Evolutionary conservation across 2,329 filamentous ascomycete species (phyloP), one percentile per base, ranked within the genome.

Genomic region (Sclerotinia nivalis): DNA sequence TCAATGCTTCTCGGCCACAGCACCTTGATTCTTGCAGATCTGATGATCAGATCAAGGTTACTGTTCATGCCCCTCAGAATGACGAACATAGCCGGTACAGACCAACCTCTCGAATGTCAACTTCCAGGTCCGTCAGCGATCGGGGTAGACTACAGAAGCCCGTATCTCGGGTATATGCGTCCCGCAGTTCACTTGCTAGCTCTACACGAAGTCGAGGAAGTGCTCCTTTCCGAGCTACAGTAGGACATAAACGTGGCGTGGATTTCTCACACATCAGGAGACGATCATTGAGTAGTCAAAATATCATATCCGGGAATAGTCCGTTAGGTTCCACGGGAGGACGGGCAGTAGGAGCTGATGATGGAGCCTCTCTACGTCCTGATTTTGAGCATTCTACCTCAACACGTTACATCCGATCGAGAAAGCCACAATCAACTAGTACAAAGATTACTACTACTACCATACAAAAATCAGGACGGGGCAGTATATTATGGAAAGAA

Each of bases 171-270:
- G 65, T 78, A 1, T 81, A 81, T 73, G 79, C 80, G 4, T 85
- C 84, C 0, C 82, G 80, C 72, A 81, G 83, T 43, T 85, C 83
- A 25, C 75, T 85, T 76, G 81, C 83, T 73, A 82, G 82, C 69
- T 83, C 82, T 56, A 78, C 73, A 18, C 80, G 81, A 69, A 82
- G 81, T 66, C 76, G 77, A 37, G 74, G 73, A 20, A 80, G 79
- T 70, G 75, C 75, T 7, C 75, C 76, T 1, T 71, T 80, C 28
- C 76, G 80, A 66, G 81, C 80, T 50, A 83, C 86, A 5, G 81
- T 82, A 49, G 85, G 85, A 72, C 82, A 88, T 75, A 89, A 85
- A 77, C 84, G 88, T 59, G 86, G 86, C 72, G 87, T 91, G 34
- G 89, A 85, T 76, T 91, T 91, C 77, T 82, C 82, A 7, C 87